A percentile compares a stretch with the other conserved stretches of the same genome.
Conservation (phyloP, 139 green algal genomes). For the Coccomyxa sp. region DNA sequence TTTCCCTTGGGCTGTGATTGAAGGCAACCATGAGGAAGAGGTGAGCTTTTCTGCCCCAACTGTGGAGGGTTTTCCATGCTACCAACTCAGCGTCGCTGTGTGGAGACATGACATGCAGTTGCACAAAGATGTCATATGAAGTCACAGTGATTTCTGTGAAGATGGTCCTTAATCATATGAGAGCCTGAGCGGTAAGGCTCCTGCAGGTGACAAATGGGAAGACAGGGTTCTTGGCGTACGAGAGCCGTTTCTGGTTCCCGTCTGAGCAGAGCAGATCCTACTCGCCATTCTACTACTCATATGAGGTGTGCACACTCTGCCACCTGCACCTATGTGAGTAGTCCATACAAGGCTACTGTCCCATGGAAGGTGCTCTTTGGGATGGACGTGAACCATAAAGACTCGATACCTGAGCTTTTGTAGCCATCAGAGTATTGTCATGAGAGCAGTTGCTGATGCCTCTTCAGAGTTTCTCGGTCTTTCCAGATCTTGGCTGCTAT, state of each 20-base stretch:
- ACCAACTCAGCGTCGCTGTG: background rate
- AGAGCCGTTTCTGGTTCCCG: constrained; percentile 35
- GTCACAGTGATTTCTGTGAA: no score
- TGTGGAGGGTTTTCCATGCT: no score
- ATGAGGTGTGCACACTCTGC: background rate
- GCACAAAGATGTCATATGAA: background rate
- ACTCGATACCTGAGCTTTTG: no score
- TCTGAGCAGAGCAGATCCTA: constrained; percentile 21
- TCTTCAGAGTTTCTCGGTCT: no score
- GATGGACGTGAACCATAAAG: no score
- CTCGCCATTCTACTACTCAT: constrained; percentile 48
- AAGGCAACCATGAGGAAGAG: constrained; percentile 76
- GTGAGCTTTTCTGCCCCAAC: background rate
- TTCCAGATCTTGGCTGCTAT: no score
- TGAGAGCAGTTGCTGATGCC: no score
- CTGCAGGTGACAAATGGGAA: constrained; percentile 14
- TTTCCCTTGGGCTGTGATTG: constrained; percentile 47
- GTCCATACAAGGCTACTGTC: no score
- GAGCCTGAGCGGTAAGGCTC: background rate
- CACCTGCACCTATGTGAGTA: no score
- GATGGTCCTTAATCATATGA: no score
- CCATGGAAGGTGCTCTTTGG: no score
- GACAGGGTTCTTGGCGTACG: constrained; percentile 37
- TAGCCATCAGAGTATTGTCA: no score
- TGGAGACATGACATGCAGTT: background rate